Conservation (phyloP, 2,329 filamentous ascomycete genomes). For the Knoxdaviesia capensis region DNA sequence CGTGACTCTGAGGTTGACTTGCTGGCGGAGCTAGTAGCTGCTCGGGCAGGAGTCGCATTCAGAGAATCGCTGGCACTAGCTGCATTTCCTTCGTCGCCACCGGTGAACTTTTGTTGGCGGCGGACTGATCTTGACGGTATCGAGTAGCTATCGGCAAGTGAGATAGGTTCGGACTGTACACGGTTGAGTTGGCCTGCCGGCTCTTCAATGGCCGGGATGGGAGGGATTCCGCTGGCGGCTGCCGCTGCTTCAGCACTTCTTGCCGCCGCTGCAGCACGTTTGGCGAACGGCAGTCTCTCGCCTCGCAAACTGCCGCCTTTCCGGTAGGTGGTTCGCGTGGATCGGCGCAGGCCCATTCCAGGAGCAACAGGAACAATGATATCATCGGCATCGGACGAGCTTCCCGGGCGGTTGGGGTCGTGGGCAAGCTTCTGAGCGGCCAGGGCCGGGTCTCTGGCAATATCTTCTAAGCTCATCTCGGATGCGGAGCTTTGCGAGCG, state of each 20-base stretch:
- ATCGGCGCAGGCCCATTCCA: slow-evolving; percentile 61
- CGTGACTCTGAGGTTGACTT: slow-evolving; percentile 4
- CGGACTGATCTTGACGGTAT: slow-evolving; percentile 29
- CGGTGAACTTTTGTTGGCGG: slow-evolving; percentile 23
- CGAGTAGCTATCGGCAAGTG: slow-evolving; percentile 35
- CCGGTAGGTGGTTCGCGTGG: slow-evolving; percentile 79
- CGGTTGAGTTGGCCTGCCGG: slow-evolving; percentile 33
- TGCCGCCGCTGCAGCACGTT: slow-evolving; percentile 31
- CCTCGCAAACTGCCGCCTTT: slow-evolving; percentile 67
- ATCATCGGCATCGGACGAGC: slow-evolving; percentile 22
- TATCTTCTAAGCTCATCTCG: slow-evolving; percentile 55
- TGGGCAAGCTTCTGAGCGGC: slow-evolving; percentile 49
- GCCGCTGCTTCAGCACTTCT: slow-evolving; percentile 10
- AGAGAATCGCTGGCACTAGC: neutral
- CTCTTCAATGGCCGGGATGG: slow-evolving; percentile 20
- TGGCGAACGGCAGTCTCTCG: slow-evolving; percentile 55
- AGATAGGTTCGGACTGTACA: slow-evolving; percentile 49
- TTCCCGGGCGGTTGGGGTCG: slow-evolving; percentile 22
- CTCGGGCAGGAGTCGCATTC: neutral
- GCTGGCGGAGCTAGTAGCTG: slow-evolving; percentile 6
- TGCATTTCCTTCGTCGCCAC: neutral
- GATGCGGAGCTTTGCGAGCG: slow-evolving; percentile 24
- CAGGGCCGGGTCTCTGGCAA: slow-evolving; percentile 62
- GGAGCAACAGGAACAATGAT: slow-evolving; percentile 64
- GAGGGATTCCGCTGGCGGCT: slow-evolving; percentile 14